phyloP scores from a whole-genome alignment of 202 grass and related monocot genomes.

The Saccharum hybrid region DNA sequence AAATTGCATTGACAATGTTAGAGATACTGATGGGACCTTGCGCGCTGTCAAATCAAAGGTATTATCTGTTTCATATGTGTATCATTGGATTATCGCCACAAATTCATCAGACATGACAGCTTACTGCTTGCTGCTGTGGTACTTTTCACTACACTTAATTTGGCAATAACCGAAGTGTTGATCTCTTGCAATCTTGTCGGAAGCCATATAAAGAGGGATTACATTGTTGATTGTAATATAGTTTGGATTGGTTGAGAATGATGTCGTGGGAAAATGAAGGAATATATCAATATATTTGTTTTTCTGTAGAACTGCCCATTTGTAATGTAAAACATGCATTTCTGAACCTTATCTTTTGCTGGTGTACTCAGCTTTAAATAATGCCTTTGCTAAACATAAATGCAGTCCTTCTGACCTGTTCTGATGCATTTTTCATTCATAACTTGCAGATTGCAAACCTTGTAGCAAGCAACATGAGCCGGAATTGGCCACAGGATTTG shows the following conservation, averaged over 20 bases:
- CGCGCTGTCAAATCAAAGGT: constrained; percentile 93
- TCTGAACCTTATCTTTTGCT: background rate
- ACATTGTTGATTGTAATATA: background rate
- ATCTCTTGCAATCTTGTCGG: background rate
- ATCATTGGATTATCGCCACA: background rate
- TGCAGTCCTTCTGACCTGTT: background rate
- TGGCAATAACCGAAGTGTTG: background rate
- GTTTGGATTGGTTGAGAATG: background rate
- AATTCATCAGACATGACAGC: background rate
- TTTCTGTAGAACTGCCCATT: background rate
- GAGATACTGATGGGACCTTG: constrained; percentile 80
- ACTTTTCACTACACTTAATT: background rate
- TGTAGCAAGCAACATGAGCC: constrained; percentile 87
- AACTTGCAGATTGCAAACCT: constrained; percentile 79
- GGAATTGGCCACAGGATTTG: constrained; percentile 92
- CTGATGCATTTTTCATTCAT: constrained; percentile 43
- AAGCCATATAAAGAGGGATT: constrained; percentile 1
- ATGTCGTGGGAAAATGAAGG: background rate
- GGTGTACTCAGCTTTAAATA: background rate
- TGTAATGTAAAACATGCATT: background rate
- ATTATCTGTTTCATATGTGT: constrained; percentile 20
- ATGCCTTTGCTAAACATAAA: constrained; percentile 7
- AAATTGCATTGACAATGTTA: constrained; percentile 83
- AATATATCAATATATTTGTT: background rate
- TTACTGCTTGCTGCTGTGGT: background rate